A percentile compares a stretch with the other conserved stretches of the same genome.
Conservation (phyloP, 2,329 filamentous ascomycete genomes). For the Venturia asperata region DNA sequence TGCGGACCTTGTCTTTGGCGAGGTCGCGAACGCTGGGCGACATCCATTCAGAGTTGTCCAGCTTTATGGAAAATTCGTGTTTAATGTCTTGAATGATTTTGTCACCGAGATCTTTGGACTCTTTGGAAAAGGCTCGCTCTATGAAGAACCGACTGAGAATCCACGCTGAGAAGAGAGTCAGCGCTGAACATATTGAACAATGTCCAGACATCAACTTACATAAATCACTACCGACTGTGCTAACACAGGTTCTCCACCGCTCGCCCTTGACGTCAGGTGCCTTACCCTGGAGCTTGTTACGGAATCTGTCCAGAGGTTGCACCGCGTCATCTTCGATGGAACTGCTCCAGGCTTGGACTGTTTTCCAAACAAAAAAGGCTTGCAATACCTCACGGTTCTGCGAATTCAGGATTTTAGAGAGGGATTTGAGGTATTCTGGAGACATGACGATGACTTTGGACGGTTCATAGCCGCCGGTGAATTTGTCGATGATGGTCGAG, state of each 20-base stretch:
- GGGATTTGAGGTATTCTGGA: conserved; percentile 52
- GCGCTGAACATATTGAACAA: background rate
- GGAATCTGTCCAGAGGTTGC: conserved; percentile 53
- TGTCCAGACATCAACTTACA: conserved; percentile 28
- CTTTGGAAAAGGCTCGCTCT: conserved; percentile 58
- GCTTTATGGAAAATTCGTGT: conserved; percentile 54
- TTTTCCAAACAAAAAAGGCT: conserved; percentile 59
- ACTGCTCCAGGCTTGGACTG: conserved; percentile 47
- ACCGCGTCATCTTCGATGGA: conserved; percentile 54
- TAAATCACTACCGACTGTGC: conserved; percentile 50
- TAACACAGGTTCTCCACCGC: conserved; percentile 59
- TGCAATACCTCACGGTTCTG: conserved; percentile 51
- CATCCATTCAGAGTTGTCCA: conserved; percentile 58
- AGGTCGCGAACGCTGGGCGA: conserved; percentile 52
- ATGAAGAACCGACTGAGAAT: conserved; percentile 65
- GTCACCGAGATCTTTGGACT: conserved; percentile 60
- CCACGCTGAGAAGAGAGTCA: conserved; percentile 38
- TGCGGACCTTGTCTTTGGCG: conserved; percentile 57
- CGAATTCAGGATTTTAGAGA: conserved; percentile 49
- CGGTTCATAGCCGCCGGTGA: conserved; percentile 44
- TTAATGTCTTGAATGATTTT: conserved; percentile 66
- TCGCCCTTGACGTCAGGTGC: conserved; percentile 56
- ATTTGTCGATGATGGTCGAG: conserved; percentile 43
- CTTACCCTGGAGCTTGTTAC: conserved; percentile 54
- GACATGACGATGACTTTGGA: conserved; percentile 53